phyloP scores from a whole-genome alignment of 805 yeast genomes.

The Wickerhamiella spandovensis region DNA sequence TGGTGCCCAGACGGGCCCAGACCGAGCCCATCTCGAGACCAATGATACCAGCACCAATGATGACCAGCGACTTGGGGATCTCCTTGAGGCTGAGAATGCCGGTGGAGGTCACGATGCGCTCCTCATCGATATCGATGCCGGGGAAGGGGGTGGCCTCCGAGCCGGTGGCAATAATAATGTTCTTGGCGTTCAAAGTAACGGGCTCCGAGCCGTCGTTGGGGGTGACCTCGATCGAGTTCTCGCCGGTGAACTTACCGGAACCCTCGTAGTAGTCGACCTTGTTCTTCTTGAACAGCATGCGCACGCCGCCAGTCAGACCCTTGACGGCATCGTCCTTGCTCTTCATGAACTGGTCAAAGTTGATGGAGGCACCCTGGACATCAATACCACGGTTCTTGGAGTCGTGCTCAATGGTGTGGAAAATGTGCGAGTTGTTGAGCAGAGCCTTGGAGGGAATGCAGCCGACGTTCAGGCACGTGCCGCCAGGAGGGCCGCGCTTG shows the following conservation, averaged over 20 bases:
- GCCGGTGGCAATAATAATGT: constrained; percentile 94
- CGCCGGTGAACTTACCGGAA: constrained; percentile 74
- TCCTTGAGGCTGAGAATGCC: constrained; percentile 78
- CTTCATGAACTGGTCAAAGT: constrained; percentile 68
- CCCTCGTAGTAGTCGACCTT: constrained; percentile 93
- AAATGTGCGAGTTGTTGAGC: constrained; percentile 85
- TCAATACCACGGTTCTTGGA: constrained; percentile 83
- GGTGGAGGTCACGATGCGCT: constrained; percentile 91
- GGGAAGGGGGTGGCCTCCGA: constrained; percentile 99
- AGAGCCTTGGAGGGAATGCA: constrained; percentile 97
- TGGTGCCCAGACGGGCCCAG: constrained; percentile 86
- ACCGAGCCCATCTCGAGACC: constrained; percentile 99
- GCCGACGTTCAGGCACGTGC: constrained; percentile 97
- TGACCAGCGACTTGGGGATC: constrained; percentile 80
- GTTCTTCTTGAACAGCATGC: constrained; percentile 88
- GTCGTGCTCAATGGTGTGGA: constrained; percentile 79
- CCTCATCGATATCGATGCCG: constrained; percentile 91
- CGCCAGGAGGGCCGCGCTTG: constrained; percentile 92
- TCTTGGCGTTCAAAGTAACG: constrained; percentile 61
- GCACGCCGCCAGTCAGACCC: constrained; percentile 88
- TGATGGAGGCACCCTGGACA: constrained; percentile 55
- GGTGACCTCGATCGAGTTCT: constrained; percentile 60
- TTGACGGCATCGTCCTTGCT: constrained; percentile 86
- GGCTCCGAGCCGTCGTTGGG: constrained; percentile 80
- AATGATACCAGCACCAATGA: constrained; percentile 98